Evolutionary conservation across 441 rosid genomes (phyloP).

Genomic region (Erodium moschatum): DNA sequence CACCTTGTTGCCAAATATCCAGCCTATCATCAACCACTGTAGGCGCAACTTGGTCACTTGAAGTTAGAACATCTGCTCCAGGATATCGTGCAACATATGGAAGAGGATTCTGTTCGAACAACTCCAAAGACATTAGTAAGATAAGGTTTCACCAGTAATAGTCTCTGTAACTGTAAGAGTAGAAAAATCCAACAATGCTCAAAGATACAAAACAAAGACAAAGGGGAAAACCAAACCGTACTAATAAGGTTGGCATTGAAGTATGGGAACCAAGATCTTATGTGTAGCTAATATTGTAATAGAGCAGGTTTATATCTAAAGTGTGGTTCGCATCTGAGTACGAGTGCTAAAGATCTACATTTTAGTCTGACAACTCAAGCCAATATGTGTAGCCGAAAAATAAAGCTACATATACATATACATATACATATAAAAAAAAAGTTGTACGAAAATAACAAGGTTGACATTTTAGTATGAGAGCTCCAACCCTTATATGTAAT

Average conservation of each 20-base stretch:
- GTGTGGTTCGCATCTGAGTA: neutral
- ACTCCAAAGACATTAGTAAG: conserved; percentile 17
- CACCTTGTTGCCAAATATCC: conserved; percentile 96
- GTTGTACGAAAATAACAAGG: neutral
- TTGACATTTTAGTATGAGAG: neutral
- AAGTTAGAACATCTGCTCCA: conserved; percentile 90
- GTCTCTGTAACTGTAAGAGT: neutral
- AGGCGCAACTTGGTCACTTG: conserved; percentile 88
- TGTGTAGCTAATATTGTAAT: neutral
- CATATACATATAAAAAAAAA: neutral
- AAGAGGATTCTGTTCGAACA: conserved; percentile 66
- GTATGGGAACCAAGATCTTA: neutral
- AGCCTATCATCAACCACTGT: conserved; percentile 93
- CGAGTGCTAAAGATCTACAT: neutral
- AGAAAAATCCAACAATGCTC: neutral
- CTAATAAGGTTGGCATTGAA: neutral
- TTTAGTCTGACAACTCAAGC: neutral
- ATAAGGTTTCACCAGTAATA: conserved; percentile 15
- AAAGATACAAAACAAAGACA: conserved; percentile 8
- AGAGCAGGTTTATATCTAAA: neutral
- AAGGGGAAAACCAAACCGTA: neutral
- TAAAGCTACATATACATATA: neutral
- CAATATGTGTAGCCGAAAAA: neutral
- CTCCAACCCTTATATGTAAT: neutral
- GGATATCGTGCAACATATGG: conserved; percentile 95